phyloP scores from a whole-genome alignment of 306 rosid species.

The Trichosanthes truncata region DNA sequence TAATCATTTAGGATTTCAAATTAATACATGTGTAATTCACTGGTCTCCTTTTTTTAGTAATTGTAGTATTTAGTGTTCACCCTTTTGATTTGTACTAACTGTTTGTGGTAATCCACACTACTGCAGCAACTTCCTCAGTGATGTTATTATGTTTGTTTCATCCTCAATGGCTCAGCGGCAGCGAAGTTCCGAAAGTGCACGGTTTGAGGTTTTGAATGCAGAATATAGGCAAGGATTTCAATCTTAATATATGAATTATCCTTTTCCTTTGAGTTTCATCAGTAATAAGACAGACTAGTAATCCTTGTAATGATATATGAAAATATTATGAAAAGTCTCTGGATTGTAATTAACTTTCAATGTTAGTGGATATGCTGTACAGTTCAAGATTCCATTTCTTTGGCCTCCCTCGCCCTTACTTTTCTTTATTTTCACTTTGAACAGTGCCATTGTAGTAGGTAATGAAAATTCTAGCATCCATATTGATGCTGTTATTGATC shows the following conservation, averaged over 20 bases:
- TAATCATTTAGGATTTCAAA: neutral
- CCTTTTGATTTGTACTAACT: neutral
- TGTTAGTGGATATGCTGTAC: neutral
- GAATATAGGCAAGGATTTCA: constrained; percentile 46
- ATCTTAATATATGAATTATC: constrained; percentile 2
- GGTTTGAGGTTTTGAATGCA: constrained; percentile 72
- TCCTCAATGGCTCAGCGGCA: constrained; percentile 89
- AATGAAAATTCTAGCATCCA: constrained; percentile 70
- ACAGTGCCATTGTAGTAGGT: constrained; percentile 76
- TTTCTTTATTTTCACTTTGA: constrained; percentile 14
- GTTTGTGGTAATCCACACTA: neutral
- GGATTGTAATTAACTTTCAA: neutral
- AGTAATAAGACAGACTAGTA: neutral
- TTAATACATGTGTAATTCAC: neutral
- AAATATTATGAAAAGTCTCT: neutral
- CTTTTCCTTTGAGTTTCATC: neutral
- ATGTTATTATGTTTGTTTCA: constrained; percentile 63
- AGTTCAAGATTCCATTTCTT: constrained; percentile 12
- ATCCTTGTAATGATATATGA: neutral
- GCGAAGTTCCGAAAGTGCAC: constrained; percentile 73
- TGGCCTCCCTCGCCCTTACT: constrained; percentile 11
- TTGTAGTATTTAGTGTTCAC: neutral
- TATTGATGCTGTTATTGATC: constrained; percentile 91
- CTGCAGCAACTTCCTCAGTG: constrained; percentile 86
- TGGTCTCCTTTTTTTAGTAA: neutral